Base-by-base conservation (phyloP, 345 rosid genomes). In the Pistacia atlantica region DNA sequence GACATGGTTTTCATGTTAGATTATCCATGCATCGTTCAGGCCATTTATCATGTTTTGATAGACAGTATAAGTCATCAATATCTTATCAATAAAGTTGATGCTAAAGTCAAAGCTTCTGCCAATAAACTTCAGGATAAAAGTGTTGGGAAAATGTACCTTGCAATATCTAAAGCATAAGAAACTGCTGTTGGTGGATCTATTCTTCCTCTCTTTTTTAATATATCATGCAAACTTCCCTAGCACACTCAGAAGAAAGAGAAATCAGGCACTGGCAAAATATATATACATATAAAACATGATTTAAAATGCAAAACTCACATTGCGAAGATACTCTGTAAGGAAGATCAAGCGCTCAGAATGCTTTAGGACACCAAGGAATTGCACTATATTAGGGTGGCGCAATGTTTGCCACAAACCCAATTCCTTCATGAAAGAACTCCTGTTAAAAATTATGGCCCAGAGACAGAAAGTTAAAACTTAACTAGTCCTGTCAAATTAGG, bases 341-440 rank as follows among this genome's bases (percentile, higher is more conserved):
- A 90, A 90, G 75, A 90, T 85, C 72, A 88, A 81, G 38, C 88
- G 90, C 59, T 85, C 88, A 37, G 87, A 75, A 72, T 81, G 83
- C 84, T 86, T 90, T 28, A 90, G 75, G 72, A 88, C 91, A 58
- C 93, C 93, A 57, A 90, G 88, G 86, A 90, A 90, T 82, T 90
- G 91, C 75, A 88, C 91, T 58, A 90, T 90, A 77, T 90, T 90
- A 35, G 93, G 93, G 77, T 88, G 93, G 68, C 90, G 87, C 80
- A 90, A 75, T 85, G 61, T 85, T 73, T 90, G 89, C 94, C 91
- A 88, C 74, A 90, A 73, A 61, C 84, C 89, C 78, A 90, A 69
- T 83, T 88, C 92, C 83, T 80, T 88, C 83, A 90, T 13, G 76
- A 90, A 90, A 71, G 80, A 48, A 69, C 54, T 76, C 81, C 89